Evolutionary conservation across 257 asterid genomes (phyloP).

Genomic region (Salvia rosmarinus): DNA sequence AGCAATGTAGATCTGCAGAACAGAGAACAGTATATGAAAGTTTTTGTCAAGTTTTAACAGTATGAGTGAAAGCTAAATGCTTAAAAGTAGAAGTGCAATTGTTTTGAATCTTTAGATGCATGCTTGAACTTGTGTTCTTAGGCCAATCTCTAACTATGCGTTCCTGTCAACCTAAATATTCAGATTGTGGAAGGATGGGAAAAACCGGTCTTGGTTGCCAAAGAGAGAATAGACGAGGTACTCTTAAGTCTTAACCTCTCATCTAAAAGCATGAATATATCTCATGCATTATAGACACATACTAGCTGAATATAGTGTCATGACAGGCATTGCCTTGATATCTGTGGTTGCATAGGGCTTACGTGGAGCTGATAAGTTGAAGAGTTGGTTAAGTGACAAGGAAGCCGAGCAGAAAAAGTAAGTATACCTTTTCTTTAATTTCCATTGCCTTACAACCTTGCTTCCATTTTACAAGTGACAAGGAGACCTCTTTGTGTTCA

Average conservation of each 20-base stretch:
- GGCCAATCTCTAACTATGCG: constrained; percentile 30
- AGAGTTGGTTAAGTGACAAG: constrained; percentile 82
- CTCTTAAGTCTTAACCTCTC: constrained; percentile 12
- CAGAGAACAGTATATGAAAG: not conserved
- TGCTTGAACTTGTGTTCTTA: constrained; percentile 22
- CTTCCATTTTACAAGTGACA: not conserved
- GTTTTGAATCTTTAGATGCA: constrained; percentile 12
- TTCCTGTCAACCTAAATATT: constrained; percentile 27
- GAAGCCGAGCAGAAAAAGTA: constrained; percentile 86
- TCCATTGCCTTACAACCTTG: not conserved
- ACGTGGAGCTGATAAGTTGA: constrained; percentile 70
- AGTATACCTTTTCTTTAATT: constrained; percentile 35
- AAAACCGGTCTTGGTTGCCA: constrained; percentile 87
- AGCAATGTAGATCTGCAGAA: constrained; percentile 38
- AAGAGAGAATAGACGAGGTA: constrained; percentile 88
- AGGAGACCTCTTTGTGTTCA: not conserved
- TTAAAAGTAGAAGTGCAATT: not conserved
- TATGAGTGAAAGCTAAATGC: constrained; percentile 6
- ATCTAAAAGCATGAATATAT: constrained; percentile 26
- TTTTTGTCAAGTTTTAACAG: constrained; percentile 8
- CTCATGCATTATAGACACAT: constrained; percentile 6
- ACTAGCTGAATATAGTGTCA: not conserved
- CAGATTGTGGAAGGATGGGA: constrained; percentile 87
- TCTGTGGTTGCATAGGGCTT: constrained; percentile 53
- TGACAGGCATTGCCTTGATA: constrained; percentile 8